A percentile compares a stretch with the other conserved stretches of the same genome.
These are phyloP conservation scores for Geum urbanum DNA, from an alignment of 306 rosid species.

Conservation along the genomic window DNA sequence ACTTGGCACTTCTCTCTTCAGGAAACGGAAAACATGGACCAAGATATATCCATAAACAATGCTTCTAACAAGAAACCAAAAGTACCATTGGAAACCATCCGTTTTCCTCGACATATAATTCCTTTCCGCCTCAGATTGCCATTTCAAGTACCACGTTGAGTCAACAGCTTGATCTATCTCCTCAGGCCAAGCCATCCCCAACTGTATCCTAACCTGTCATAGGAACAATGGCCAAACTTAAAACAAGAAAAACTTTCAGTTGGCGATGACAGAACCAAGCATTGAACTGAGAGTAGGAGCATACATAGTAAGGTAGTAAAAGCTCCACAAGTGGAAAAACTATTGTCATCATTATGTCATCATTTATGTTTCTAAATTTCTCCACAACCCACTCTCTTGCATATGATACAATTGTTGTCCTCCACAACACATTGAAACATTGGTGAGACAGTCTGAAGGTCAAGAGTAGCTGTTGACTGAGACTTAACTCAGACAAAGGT, in stretches of 20 bases:
- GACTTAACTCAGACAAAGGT: slow-evolving; percentile 73
- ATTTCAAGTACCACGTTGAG: slow-evolving; percentile 78
- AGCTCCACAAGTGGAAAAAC: slow-evolving; percentile 68
- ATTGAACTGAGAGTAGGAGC: slow-evolving; percentile 23
- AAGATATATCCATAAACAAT: slow-evolving; percentile 53
- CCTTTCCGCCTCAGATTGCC: slow-evolving; percentile 83
- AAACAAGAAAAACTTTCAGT: slow-evolving; percentile 11
- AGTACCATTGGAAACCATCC: slow-evolving; percentile 43
- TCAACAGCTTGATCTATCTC: slow-evolving; percentile 64
- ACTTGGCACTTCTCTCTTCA: slow-evolving; percentile 48
- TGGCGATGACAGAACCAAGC: not conserved
- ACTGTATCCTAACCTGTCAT: slow-evolving; percentile 55
- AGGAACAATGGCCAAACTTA: slow-evolving; percentile 19
- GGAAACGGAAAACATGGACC: slow-evolving; percentile 46
- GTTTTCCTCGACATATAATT: slow-evolving; percentile 44
- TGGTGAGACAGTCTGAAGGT: slow-evolving; percentile 44
- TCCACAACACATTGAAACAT: slow-evolving; percentile 57
- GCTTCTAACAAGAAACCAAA: slow-evolving; percentile 57
- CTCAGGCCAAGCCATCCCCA: slow-evolving; percentile 98
- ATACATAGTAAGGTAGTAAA: slow-evolving; percentile 73
- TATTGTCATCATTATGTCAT: slow-evolving; percentile 68
- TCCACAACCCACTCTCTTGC: slow-evolving; percentile 48
- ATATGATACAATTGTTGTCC: slow-evolving; percentile 32
- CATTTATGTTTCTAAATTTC: slow-evolving; percentile 42
- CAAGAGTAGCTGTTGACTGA: slow-evolving; percentile 60